Percentiles rank a stretch among this genome's conserved stretches.
These are phyloP conservation scores for Talaromyces sp. DNA, from an alignment of 2,329 filamentous ascomycete species.

Conservation along the genomic window DNA sequence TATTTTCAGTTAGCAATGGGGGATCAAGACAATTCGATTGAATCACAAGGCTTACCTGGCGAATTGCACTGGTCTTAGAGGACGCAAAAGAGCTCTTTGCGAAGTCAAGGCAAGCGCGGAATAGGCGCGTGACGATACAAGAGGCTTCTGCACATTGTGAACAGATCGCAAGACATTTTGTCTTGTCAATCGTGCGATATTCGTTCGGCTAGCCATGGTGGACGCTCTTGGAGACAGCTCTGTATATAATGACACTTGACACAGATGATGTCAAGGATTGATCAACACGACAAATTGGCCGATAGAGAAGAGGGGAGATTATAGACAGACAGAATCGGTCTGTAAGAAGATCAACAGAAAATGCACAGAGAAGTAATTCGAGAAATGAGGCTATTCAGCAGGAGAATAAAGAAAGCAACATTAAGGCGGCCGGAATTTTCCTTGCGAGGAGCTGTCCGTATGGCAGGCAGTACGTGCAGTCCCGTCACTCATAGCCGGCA, in stretches of 20 bases:
- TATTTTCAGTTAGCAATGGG: not conserved
- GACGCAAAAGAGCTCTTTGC: slow-evolving; percentile 12
- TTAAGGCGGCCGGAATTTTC: slow-evolving; percentile 14
- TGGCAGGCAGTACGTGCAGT: slow-evolving; percentile 10
- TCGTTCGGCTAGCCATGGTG: slow-evolving; percentile 43
- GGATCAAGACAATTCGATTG: not conserved
- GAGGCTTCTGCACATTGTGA: slow-evolving; percentile 30
- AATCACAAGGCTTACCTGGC: slow-evolving; percentile 4
- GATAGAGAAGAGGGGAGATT: not conserved
- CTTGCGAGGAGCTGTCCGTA: slow-evolving; percentile 15
- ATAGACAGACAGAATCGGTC: not conserved
- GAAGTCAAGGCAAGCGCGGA: slow-evolving; percentile 26
- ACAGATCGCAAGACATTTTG: slow-evolving; percentile 34
- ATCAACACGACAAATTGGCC: not conserved
- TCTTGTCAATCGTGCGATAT: slow-evolving; percentile 35
- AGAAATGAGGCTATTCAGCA: slow-evolving; percentile 10
- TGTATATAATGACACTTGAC: slow-evolving; percentile 13
- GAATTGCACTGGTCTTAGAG: slow-evolving; percentile 15
- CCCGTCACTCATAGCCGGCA: slow-evolving; percentile 24
- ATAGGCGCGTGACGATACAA: slow-evolving; percentile 28
- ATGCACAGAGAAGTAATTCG: not conserved
- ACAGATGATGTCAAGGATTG: slow-evolving; percentile 6
- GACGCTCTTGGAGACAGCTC: slow-evolving; percentile 4
- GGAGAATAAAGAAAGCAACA: slow-evolving; percentile 19
- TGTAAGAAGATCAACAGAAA: not conserved